A percentile compares a stretch with the other conserved stretches of the same genome.
Conservation (phyloP, 345 rosid species). For the Eutrema yunnanense region DNA sequence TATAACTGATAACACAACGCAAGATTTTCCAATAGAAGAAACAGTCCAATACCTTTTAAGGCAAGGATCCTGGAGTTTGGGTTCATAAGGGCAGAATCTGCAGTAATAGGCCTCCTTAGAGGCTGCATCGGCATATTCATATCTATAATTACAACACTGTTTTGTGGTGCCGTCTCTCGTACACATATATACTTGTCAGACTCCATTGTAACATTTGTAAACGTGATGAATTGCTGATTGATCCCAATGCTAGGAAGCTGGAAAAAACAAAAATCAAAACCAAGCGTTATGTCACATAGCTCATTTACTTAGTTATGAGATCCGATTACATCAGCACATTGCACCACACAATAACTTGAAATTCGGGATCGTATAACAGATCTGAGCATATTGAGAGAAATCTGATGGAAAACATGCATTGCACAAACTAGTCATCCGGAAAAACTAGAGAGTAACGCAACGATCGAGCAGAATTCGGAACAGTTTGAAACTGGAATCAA, state of each 20-base stretch:
- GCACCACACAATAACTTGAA: not conserved
- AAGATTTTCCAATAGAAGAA: not conserved
- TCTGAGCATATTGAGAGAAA: slow-evolving; percentile 16
- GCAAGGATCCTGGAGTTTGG: slow-evolving; percentile 84
- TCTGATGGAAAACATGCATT: slow-evolving; percentile 15
- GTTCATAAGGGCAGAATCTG: slow-evolving; percentile 79
- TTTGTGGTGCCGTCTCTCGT: slow-evolving; percentile 81
- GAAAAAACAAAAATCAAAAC: slow-evolving; percentile 11
- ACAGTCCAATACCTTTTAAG: slow-evolving; percentile 49
- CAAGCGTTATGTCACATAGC: slow-evolving; percentile 6
- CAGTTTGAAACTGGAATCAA: not conserved
- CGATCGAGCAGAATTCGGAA: slow-evolving; percentile 16
- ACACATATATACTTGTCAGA: slow-evolving; percentile 88
- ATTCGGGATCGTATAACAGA: slow-evolving; percentile 16
- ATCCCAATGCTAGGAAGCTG: slow-evolving; percentile 80
- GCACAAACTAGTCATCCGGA: not conserved
- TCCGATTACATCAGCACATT: slow-evolving; percentile 3
- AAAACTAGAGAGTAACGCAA: not conserved
- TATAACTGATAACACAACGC: not conserved
- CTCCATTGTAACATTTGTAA: slow-evolving; percentile 81
- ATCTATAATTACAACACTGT: slow-evolving; percentile 72
- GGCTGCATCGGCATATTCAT: slow-evolving; percentile 90
- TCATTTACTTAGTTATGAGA: slow-evolving; percentile 9
- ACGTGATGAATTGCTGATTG: slow-evolving; percentile 67
- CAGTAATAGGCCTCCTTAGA: slow-evolving; percentile 74